Evolutionary conservation across 2,329 filamentous ascomycete genomes (phyloP).

Genomic region (Blastomyces emzantsi): DNA sequence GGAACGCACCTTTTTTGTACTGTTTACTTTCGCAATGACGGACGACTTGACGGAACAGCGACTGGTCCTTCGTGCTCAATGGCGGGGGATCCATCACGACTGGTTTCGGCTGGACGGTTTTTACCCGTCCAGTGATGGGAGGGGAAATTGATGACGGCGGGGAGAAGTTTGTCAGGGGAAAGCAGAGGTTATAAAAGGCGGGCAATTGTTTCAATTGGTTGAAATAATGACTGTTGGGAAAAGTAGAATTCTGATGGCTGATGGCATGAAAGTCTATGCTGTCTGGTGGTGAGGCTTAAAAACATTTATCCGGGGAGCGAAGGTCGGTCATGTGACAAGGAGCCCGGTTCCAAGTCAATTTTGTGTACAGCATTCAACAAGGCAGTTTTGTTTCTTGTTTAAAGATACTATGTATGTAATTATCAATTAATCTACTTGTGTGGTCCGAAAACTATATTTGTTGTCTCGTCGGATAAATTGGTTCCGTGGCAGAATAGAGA

Average conservation of each 20-base stretch:
- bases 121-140: neutral
- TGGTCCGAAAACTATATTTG: neutral
- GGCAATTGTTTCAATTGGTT: neutral
- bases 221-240: neutral
- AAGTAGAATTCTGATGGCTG: neutral
- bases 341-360: no score
- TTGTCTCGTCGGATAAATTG: no score
- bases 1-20: conserved; percentile 66
- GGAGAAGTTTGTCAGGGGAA: neutral
- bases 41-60: conserved; percentile 90
- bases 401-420: no score
- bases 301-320: neutral
- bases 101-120: neutral
- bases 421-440: neutral
- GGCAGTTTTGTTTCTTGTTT: no score
- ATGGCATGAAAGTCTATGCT: neutral
- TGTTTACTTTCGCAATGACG: conserved; percentile 97
- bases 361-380: no score
- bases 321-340: neutral
- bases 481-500: no score
- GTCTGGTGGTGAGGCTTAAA: neutral
- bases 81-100: conserved; percentile 30
- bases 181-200: neutral
- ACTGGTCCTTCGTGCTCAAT: conserved; percentile 70
- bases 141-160: neutral